Conservation (phyloP, 768 basidiomycete genomes). For the Kwoniella sp. region DNA sequence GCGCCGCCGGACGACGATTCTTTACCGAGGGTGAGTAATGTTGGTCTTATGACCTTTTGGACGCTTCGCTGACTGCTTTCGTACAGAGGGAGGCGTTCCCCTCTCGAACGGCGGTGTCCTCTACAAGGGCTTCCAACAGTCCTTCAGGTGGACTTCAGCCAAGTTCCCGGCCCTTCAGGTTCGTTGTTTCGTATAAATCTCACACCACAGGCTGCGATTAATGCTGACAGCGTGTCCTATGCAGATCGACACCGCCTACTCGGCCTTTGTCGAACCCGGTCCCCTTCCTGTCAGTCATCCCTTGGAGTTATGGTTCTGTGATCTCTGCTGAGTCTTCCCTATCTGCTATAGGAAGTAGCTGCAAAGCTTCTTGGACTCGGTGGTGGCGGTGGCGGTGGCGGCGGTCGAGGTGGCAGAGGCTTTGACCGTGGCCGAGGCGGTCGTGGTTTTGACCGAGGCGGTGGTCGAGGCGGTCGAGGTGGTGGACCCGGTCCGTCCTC, state of each 20-base stretch:
- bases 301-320: background rate
- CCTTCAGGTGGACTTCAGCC: conserved; percentile 45
- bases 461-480: conserved; percentile 36
- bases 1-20: conserved; percentile 53
- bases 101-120: conserved; percentile 53
- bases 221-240: too few species aligned
- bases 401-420: conserved; percentile 38
- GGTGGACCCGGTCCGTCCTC: conserved; percentile 21
- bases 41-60: background rate
- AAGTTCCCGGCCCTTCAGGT: conserved; percentile 46
- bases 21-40: conserved; percentile 41
- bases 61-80: conserved; percentile 4
- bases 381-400: conserved; percentile 33
- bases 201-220: too few species aligned
- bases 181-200: background rate
- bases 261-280: conserved; percentile 53
- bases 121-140: conserved; percentile 55
- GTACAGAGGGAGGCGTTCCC: conserved; percentile 34
- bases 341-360: conserved; percentile 36
- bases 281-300: conserved; percentile 34
- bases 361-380: conserved; percentile 42
- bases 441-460: conserved; percentile 31
- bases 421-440: conserved; percentile 39
- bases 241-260: conserved; percentile 56
- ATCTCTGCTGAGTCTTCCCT: conserved; percentile 3